Conservation (phyloP, 2,329 filamentous ascomycete genomes). For the Dactylella cylindrospora region DNA sequence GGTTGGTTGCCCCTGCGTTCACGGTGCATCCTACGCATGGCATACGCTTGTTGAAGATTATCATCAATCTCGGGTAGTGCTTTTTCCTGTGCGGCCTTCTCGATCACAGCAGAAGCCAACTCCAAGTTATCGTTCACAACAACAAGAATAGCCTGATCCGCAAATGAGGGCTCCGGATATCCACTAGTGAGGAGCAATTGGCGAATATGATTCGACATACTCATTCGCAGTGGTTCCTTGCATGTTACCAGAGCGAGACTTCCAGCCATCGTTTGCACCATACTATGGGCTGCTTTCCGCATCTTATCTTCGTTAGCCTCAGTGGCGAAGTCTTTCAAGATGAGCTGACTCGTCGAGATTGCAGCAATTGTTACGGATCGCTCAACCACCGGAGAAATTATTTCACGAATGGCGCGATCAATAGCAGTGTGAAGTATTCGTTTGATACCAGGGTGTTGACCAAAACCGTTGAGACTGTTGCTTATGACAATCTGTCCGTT, state of each 20-base stretch:
- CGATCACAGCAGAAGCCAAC: slow-evolving; percentile 86
- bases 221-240: slow-evolving; percentile 92
- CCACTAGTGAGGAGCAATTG: slow-evolving; percentile 69
- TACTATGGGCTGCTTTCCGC: slow-evolving; percentile 81
- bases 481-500: slow-evolving; percentile 43
- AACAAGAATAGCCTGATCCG: slow-evolving; percentile 95
- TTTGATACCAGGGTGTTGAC: slow-evolving; percentile 54
- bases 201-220: slow-evolving; percentile 95
- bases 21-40: slow-evolving; percentile 74
- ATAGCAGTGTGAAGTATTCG: slow-evolving; percentile 82
- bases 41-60: slow-evolving; percentile 78
- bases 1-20: slow-evolving; percentile 75
- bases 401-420: slow-evolving; percentile 87
- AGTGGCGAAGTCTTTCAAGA: slow-evolving; percentile 93
- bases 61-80: slow-evolving; percentile 93
- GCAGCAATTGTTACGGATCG: slow-evolving; percentile 96
- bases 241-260: slow-evolving; percentile 96
- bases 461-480: slow-evolving; percentile 48
- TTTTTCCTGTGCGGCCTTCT: slow-evolving; percentile 91
- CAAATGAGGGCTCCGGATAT: slow-evolving; percentile 69
- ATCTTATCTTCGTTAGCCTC: slow-evolving; percentile 87
- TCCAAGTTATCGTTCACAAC: slow-evolving; percentile 98
- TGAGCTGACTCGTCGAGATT: slow-evolving; percentile 92
- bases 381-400: slow-evolving; percentile 96
- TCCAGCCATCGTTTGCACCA: slow-evolving; percentile 92